Base-by-base conservation (phyloP, 1,139 yeast genomes). In the Saccharomyces hybrid region DNA sequence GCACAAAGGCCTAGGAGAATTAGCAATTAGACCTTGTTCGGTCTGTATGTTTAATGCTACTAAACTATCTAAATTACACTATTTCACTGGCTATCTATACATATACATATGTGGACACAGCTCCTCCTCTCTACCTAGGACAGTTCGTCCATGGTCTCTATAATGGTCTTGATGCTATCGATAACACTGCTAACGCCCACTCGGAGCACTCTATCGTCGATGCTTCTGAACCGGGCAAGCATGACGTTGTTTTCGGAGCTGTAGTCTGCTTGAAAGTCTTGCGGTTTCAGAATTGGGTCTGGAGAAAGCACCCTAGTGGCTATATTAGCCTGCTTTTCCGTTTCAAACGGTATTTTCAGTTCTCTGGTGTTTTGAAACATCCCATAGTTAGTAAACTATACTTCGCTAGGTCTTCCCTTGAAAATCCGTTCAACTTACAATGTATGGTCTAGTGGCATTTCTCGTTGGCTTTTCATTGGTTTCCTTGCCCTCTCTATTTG, bases 261-360 rank as follows among this genome's bases (percentile, higher is more conserved):
- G 60, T 77, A 83, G 0, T 65, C 63, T 2, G 81, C 81, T n/a
- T 69, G 69, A 50, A 84, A 70, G 61, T 82, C 88, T 52, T 79
- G 76, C 0, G 84, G 83, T 66, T 82, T 84, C 58, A 89, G 74
- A 31, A 86, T 83, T 1, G 96, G 95, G 66, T 89, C 97, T 0
- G 95, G 96, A 1, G 73, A 64, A 27, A 90, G 74, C 0, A 89
- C 75, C 16, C 74, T 72, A 48, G 71, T 63, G 0, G 95, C 93
- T 2, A 87, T 82, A 4, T 56, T 54, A 0, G 96, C 93, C 63
- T 88, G 95, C 44, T 71, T 65, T 1, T 64, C 66, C 4, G 75
- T 74, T 59, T 79, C 79, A 63, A 89, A 86, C 14, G 97, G 97
- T 13, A 88, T 74, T 28, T 70, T 69, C 16, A 84, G 64, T 32